Conservation (phyloP, 2,329 filamentous ascomycete species). For the Trichoderma guizhouense region DNA sequence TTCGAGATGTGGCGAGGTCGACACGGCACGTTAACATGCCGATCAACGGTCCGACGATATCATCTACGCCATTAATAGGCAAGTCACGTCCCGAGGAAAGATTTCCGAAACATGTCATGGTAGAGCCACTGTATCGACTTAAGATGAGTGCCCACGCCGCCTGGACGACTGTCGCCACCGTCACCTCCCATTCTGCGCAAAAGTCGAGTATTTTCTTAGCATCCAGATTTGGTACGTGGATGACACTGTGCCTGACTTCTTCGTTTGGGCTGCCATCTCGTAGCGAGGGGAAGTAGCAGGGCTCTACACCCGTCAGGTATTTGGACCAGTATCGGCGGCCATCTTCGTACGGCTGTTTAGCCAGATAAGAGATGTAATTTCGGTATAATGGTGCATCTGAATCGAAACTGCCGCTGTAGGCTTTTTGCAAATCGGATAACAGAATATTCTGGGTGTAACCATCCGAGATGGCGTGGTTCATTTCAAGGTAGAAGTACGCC, state of each 20-base stretch:
- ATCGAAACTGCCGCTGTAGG: not conserved
- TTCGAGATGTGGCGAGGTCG: slow-evolving; percentile 25
- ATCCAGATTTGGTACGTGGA: not conserved
- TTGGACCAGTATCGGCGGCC: not conserved
- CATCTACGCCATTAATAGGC: slow-evolving; percentile 19
- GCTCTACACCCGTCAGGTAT: not conserved
- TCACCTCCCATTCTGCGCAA: slow-evolving; percentile 33
- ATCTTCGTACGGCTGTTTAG: too few species aligned
- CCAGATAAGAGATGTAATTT: too few species aligned
- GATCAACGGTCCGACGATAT: slow-evolving; percentile 26
- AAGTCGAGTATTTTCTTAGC: slow-evolving; percentile 7
- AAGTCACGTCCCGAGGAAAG: slow-evolving; percentile 25
- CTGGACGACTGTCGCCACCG: slow-evolving; percentile 49
- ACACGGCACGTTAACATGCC: slow-evolving; percentile 55
- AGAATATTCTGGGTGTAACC: slow-evolving; percentile 23
- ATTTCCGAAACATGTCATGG: slow-evolving; percentile 49
- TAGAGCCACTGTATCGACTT: slow-evolving; percentile 43
- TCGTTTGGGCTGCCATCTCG: not conserved
- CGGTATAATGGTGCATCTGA: too few species aligned
- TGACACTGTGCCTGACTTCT: not conserved
- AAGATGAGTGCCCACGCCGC: slow-evolving; percentile 52
- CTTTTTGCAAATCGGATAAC: not conserved
- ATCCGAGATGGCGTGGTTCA: slow-evolving; percentile 30
- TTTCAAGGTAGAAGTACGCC: slow-evolving; percentile 26
- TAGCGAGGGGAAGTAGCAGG: not conserved